Base-by-base conservation (phyloP, 1,284 basidiomycete genomes). In the Trichosporon ovoides region DNA sequence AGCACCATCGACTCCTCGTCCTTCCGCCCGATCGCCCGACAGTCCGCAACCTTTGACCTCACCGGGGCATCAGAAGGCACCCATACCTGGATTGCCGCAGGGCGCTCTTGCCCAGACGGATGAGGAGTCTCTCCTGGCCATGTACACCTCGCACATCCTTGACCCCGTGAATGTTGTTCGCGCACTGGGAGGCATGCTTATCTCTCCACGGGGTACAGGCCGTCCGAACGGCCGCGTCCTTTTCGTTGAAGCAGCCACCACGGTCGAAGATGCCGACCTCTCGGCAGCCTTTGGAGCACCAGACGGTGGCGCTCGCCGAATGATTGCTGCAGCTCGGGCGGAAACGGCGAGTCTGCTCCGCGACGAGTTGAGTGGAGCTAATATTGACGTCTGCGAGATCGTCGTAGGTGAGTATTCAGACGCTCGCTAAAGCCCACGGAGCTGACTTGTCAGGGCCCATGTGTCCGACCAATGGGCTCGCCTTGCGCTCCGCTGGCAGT, bases 381-480 rank as follows among this genome's bases (percentile, higher is more conserved):
- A 70, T 2, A 67, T 75, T 22, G 68, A 69, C 34, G 72, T 74
- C 1, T 74, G 71, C 54, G 71, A 75, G 52, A 69, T 75, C 10
- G 62, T 70, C 14, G 70, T 69, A 11, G 73, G 73, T 74, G 57
- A 67, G 73, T 67, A n/a, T n/a, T n/a, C n/a, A 10, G 20, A 16
- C 13, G 13, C 13, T 4, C 5, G 7, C 4, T 4, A 7, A 16
- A 7, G 20, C 13, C n/a, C 22, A 16, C 19, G 19, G 28, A 16
- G 43, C 57, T 56, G n/a, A 55, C 38, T 18, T 16, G 14, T 3
- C 56, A 70, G 67, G 67, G 5, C 67, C 63, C 1, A 68, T 68
- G 66, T 58, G 63, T 0, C 63, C 3, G 18, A 54, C 14, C 61
- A 59, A 24, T 3, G 43, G 43, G 5, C 43, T 48, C 5, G 43